Evolutionary conservation across 805 yeast genomes (phyloP).

Genomic region (Cyberlindnera americana): DNA sequence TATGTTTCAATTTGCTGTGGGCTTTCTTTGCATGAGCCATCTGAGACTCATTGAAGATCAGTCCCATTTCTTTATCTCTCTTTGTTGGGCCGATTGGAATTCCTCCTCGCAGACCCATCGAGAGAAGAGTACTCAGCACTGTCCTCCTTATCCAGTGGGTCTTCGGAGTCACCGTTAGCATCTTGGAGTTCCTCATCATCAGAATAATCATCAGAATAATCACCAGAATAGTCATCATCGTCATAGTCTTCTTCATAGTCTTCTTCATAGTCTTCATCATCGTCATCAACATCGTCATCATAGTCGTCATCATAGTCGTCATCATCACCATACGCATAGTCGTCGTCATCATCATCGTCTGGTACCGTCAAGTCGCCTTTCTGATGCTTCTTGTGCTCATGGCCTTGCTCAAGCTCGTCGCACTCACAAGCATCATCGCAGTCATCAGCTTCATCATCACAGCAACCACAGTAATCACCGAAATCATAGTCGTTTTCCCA

Average conservation of each 20-base stretch:
- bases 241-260: slow-evolving; percentile 23
- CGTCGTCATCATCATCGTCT: slow-evolving; percentile 17
- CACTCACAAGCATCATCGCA: slow-evolving; percentile 8
- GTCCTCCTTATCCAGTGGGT: neutral
- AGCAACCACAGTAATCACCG: slow-evolving; percentile 6
- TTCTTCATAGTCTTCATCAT: slow-evolving; percentile 25
- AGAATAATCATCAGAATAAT: slow-evolving; percentile 11
- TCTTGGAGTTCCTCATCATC: slow-evolving; percentile 3
- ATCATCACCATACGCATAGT: no score
- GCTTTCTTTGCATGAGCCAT: neutral
- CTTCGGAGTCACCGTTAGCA: slow-evolving; percentile 23
- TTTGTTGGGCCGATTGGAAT: slow-evolving; percentile 12
- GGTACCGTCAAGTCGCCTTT: no score
- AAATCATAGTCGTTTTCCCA: slow-evolving; percentile 10
- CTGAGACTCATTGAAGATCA: slow-evolving; percentile 3
- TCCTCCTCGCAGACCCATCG: slow-evolving; percentile 2
- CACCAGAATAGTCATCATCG: slow-evolving; percentile 11
- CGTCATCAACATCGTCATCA: slow-evolving; percentile 13
- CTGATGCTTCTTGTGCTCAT: slow-evolving; percentile 17
- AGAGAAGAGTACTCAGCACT: neutral
- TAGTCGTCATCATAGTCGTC: slow-evolving; percentile 11
- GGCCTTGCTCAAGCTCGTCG: slow-evolving; percentile 6
- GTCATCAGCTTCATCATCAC: slow-evolving; percentile 10
- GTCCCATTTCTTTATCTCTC: slow-evolving; percentile 1
- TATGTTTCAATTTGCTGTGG: slow-evolving; percentile 4